Evolutionary conservation across 2,329 filamentous ascomycete species (phyloP).

Genomic region (Aspergillus felis): DNA sequence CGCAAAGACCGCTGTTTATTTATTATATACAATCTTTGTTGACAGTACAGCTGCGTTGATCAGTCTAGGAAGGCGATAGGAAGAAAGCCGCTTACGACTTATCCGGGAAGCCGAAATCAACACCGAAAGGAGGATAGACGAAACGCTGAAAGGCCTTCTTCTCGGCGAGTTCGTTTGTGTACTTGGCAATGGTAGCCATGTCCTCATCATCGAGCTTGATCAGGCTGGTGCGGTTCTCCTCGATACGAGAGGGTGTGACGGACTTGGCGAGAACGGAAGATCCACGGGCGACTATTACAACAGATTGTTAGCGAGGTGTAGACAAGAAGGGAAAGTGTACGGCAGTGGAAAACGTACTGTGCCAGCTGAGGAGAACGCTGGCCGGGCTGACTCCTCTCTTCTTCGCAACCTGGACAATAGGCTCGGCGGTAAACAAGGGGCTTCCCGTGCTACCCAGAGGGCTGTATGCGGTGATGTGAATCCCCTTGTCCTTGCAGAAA

Average conservation of each 20-base stretch:
- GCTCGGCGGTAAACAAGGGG: constrained; percentile 40
- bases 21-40: neutral
- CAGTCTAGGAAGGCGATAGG: no score
- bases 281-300: constrained; percentile 32
- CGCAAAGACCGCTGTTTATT: neutral
- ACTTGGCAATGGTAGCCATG: constrained; percentile 35
- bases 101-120: constrained; percentile 70
- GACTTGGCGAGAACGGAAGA: constrained; percentile 42
- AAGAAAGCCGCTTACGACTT: constrained; percentile 38
- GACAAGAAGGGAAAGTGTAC: neutral
- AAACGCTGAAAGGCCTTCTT: constrained; percentile 43
- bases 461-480: constrained; percentile 52
- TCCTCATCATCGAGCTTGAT: constrained; percentile 38
- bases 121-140: constrained; percentile 65
- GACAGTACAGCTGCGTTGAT: neutral
- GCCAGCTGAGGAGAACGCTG: constrained; percentile 42
- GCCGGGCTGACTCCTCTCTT: constrained; percentile 38
- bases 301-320: neutral
- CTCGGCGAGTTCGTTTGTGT: constrained; percentile 30
- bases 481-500: constrained; percentile 49
- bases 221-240: constrained; percentile 36
- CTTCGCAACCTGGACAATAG: constrained; percentile 40
- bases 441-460: constrained; percentile 41
- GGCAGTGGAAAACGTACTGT: constrained; percentile 28
- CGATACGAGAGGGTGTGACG: constrained; percentile 39